Conservation (phyloP, 768 basidiomycete genomes). For the Amyloporia xantha region DNA sequence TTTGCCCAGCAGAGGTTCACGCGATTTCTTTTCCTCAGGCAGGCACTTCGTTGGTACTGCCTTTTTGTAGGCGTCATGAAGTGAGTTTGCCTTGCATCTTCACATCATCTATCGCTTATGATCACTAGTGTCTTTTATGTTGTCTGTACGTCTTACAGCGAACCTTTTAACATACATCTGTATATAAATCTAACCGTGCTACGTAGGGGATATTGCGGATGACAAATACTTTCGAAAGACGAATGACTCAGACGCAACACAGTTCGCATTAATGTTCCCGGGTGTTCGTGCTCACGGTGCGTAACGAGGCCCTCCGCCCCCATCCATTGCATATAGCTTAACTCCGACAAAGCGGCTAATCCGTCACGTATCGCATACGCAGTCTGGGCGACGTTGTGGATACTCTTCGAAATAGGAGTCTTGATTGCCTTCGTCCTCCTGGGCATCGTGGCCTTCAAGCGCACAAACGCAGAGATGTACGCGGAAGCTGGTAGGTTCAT, state of each 20-base stretch:
- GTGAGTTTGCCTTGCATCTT: slow-evolving; percentile 32
- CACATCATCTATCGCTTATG: slow-evolving; percentile 8
- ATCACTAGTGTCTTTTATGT: slow-evolving; percentile 69
- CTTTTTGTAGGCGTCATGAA: slow-evolving; percentile 82
- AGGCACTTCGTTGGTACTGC: slow-evolving; percentile 79
- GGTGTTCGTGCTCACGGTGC: slow-evolving; percentile 64
- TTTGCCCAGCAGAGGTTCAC: not conserved
- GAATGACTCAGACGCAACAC: slow-evolving; percentile 90
- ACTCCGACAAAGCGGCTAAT: slow-evolving; percentile 2
- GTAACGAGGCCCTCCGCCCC: slow-evolving; percentile 17
- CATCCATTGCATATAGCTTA: no score
- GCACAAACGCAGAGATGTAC: slow-evolving; percentile 53
- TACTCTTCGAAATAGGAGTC: slow-evolving; percentile 67
- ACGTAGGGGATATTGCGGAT: slow-evolving; percentile 85
- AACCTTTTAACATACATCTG: not conserved
- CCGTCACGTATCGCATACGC: not conserved
- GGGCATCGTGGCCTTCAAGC: slow-evolving; percentile 81
- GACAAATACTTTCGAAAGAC: slow-evolving; percentile 93
- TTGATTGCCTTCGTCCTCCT: slow-evolving; percentile 75
- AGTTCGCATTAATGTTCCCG: slow-evolving; percentile 75
- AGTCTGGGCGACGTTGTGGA: slow-evolving; percentile 89
- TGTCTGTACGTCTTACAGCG: slow-evolving; percentile 51
- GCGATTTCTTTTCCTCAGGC: slow-evolving; percentile 34
- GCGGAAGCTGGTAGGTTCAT: slow-evolving; percentile 59
- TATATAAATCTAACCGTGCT: not conserved